Conservation (phyloP, 2,329 filamentous ascomycete species). For the Elsinoe arachidis region DNA sequence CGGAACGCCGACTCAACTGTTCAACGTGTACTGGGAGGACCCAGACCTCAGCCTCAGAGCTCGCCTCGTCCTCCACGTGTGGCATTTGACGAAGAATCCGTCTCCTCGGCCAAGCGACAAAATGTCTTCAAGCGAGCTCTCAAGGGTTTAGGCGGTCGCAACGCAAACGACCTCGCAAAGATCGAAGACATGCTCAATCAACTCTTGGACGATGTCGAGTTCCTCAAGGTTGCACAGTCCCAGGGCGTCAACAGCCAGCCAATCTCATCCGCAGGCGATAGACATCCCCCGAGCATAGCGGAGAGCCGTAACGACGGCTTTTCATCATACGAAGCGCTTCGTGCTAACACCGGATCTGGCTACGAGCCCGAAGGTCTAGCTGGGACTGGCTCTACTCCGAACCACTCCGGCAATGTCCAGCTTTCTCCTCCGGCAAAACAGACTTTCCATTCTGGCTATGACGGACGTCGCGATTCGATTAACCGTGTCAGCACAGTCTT, state of each 20-base stretch:
- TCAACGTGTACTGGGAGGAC: conserved; percentile 74
- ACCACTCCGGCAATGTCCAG: conserved; percentile 39
- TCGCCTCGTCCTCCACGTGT: conserved; percentile 47
- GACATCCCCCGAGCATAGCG: not conserved
- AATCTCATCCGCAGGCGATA: conserved; percentile 19
- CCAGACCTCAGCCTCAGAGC: conserved; percentile 68
- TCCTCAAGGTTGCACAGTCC: conserved; percentile 32
- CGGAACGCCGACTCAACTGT: conserved; percentile 80
- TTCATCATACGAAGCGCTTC: conserved; percentile 61
- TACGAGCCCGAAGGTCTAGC: conserved; percentile 79
- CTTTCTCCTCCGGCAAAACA: conserved; percentile 24
- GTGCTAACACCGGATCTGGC: conserved; percentile 59
- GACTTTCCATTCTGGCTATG: conserved; percentile 42
- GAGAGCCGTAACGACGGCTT: conserved; percentile 38
- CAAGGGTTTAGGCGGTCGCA: conserved; percentile 80
- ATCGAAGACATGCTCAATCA: conserved; percentile 90
- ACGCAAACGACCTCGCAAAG: conserved; percentile 74
- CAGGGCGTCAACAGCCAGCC: conserved; percentile 25
- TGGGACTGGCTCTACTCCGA: conserved; percentile 64
- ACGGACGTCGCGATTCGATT: conserved; percentile 50
- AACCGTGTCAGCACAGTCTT: conserved; percentile 85
- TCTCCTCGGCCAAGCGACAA: conserved; percentile 67
- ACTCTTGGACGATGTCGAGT: conserved; percentile 84
- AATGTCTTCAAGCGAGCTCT: conserved; percentile 93
- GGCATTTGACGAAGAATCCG: conserved; percentile 45